phyloP scores from a whole-genome alignment of 2,329 filamentous ascomycete species.

The Aureobasidium sp. region DNA sequence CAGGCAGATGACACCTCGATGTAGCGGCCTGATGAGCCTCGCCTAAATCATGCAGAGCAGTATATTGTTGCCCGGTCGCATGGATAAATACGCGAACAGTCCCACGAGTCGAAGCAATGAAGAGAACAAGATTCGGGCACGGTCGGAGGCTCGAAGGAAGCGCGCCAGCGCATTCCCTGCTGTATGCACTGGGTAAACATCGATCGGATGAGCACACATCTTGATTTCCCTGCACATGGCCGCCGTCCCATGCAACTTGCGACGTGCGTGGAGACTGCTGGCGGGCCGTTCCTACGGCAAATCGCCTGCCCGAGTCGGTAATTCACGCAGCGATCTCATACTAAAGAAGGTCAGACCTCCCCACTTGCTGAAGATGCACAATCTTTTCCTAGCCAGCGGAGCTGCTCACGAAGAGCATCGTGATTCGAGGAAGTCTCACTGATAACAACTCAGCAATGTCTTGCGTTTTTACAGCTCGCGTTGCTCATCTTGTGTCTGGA shows the following conservation, averaged over 20 bases:
- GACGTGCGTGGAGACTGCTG: background rate
- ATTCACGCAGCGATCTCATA: constrained; percentile 10
- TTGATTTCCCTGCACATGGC: background rate
- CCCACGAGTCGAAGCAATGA: background rate
- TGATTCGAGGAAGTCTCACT: background rate
- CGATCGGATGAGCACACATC: constrained; percentile 3
- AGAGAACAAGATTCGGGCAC: background rate
- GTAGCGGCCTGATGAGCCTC: background rate
- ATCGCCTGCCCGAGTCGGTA: background rate
- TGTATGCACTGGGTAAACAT: background rate
- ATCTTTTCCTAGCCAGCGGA: background rate
- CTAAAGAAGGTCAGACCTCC: background rate
- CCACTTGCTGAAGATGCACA: background rate
- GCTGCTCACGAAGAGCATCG: background rate
- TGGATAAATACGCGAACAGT: background rate
- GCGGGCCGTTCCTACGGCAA: constrained; percentile 13
- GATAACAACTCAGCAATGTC: background rate
- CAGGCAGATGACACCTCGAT: constrained; percentile 7
- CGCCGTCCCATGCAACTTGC: constrained; percentile 3
- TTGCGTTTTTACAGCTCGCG: background rate
- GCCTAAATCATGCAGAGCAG: constrained; percentile 3
- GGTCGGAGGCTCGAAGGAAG: constrained; percentile 3
- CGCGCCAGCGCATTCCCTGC: background rate
- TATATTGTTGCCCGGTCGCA: background rate
- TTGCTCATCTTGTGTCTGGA: background rate